phyloP scores from a whole-genome alignment of 148 eudicot species.

The Chenopodium formosanum region DNA sequence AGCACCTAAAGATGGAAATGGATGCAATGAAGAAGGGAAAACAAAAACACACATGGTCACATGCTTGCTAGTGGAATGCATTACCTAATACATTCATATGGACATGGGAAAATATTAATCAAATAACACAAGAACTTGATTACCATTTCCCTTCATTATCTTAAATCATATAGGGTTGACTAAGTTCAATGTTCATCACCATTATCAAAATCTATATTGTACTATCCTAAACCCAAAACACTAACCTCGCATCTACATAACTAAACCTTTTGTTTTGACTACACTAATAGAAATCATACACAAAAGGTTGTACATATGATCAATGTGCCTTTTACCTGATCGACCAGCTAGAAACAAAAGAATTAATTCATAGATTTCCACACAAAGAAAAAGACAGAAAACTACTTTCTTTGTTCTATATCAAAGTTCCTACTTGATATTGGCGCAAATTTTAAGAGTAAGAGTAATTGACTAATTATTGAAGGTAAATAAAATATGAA shows the following conservation, averaged over 20 bases:
- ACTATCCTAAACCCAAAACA: background rate
- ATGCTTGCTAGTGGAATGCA: background rate
- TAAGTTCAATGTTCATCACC: background rate
- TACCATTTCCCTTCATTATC: background rate
- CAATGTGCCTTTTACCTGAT: background rate
- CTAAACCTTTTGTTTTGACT: background rate
- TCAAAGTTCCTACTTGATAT: background rate
- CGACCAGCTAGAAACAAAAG: background rate
- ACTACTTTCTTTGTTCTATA: background rate
- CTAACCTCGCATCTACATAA: background rate
- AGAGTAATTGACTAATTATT: too few relatives aligned
- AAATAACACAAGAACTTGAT: background rate
- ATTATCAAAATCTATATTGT: background rate
- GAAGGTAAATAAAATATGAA: background rate
- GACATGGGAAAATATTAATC: background rate
- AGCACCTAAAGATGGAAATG: background rate
- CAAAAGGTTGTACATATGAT: background rate
- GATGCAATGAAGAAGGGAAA: background rate
- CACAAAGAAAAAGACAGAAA: background rate
- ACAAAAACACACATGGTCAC: background rate
- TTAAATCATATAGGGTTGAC: background rate
- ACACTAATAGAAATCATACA: background rate
- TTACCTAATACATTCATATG: background rate
- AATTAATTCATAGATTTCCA: background rate
- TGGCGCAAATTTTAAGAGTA: background rate